Conservation (phyloP, 495 filamentous ascomycete species). For the Aspergillus homomorphus region DNA sequence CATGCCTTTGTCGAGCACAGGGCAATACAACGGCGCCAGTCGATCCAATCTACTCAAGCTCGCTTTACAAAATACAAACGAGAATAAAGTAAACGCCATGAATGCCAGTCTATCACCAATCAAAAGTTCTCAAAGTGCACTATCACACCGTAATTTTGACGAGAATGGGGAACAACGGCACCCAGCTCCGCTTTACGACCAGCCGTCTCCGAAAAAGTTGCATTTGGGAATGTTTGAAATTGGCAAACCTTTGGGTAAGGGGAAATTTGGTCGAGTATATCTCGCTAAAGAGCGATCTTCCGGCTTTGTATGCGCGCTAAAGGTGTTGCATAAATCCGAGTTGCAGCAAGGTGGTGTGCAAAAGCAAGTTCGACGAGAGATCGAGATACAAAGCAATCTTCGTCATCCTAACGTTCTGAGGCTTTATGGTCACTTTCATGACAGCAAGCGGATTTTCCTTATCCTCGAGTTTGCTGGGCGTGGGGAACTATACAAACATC, state of each 20-base stretch:
- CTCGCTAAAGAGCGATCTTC: conserved; percentile 84
- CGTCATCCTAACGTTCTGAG: conserved; percentile 94
- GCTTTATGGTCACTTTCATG: conserved; percentile 95
- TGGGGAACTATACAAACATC: conserved; percentile 96
- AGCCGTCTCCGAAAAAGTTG: conserved; percentile 68
- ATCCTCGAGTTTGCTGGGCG: conserved; percentile 95
- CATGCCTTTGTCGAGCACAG: conserved; percentile 48
- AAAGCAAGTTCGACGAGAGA: conserved; percentile 94
- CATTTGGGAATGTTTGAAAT: conserved; percentile 99
- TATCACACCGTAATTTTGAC: conserved; percentile 48
- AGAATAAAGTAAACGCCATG: conserved; percentile 50
- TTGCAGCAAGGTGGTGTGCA: conserved; percentile 90
- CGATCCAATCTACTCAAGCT: conserved; percentile 75
- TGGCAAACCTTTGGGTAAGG: conserved; percentile 90
- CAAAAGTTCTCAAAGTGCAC: conserved; percentile 35
- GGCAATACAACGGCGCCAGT: conserved; percentile 56
- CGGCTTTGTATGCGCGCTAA: conserved; percentile 93
- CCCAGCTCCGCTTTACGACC: conserved; percentile 55
- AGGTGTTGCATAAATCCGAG: conserved; percentile 94
- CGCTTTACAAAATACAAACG: conserved; percentile 71
- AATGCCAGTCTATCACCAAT: conserved; percentile 31
- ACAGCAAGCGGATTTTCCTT: conserved; percentile 91
- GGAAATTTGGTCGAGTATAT: conserved; percentile 96
- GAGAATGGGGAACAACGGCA: conserved; percentile 56
- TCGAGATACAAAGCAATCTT: conserved; percentile 95